Evolutionary conservation across 177 flowering plant species (phyloP).

Genomic region (Vitis hybrid): DNA sequence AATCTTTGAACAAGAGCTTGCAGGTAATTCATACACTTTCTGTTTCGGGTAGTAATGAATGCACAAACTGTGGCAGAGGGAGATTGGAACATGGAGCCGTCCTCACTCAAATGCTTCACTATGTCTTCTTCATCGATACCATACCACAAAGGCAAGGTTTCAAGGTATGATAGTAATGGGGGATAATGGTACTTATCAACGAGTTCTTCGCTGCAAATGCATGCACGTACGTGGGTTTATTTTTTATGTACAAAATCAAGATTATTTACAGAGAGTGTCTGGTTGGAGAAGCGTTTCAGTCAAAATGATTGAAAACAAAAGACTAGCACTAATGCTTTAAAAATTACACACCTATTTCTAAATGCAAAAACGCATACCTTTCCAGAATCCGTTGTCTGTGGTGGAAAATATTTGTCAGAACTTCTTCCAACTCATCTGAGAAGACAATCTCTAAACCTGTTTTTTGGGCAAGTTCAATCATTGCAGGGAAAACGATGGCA

Average conservation of each 20-base stretch:
- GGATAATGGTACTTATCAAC: constrained; percentile 12
- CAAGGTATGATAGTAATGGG: constrained; percentile 22
- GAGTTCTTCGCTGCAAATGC: constrained; percentile 17
- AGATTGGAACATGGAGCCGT: constrained; percentile 28
- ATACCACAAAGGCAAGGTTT: constrained; percentile 17
- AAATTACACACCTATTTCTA: too few species aligned
- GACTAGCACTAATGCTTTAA: too few species aligned
- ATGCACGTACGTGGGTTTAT: not conserved
- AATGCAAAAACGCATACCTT: too few species aligned
- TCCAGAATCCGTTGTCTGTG: not conserved
- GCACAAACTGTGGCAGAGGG: constrained; percentile 29
- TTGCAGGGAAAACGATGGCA: too few species aligned
- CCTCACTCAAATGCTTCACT: constrained; percentile 2
- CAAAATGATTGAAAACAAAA: too few species aligned
- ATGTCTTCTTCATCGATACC: constrained; percentile 7
- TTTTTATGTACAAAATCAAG: too few species aligned
- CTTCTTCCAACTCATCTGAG: not conserved
- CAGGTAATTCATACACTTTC: constrained; percentile 11
- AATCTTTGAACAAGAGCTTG: constrained; percentile 20
- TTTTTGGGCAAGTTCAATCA: too few species aligned
- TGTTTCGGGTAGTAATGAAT: constrained; percentile 24
- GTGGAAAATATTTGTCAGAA: not conserved
- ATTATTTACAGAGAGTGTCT: too few species aligned
- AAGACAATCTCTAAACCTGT: too few species aligned
- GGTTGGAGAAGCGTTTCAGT: too few species aligned